Evolutionary conservation across 352 stramenopile species (phyloP).

Genomic region (Phytopythium cucurbitacearum): DNA sequence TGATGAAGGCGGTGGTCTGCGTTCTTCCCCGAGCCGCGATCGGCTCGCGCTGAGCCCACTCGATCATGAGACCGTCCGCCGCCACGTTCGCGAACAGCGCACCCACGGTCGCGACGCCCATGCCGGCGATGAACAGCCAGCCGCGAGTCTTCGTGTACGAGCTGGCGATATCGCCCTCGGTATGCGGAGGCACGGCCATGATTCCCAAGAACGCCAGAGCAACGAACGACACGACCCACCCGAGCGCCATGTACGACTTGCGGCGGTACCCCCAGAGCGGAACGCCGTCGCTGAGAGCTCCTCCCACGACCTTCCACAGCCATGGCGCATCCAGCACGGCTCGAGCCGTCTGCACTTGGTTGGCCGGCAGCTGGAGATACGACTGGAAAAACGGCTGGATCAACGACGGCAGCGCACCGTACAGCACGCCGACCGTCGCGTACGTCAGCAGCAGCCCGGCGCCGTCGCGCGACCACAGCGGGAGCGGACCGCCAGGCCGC

Average conservation of each 20-base stretch:
- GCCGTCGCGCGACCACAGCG: conserved; percentile 35
- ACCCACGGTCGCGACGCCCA: conserved; percentile 78
- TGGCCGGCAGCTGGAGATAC: conserved; percentile 63
- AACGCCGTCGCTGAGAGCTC: conserved; percentile 59
- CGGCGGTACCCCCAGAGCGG: conserved; percentile 53
- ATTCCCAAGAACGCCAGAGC: conserved; percentile 34
- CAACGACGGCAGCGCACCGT: conserved; percentile 54
- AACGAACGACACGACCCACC: conserved; percentile 40
- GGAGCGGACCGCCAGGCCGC: conserved; percentile 42
- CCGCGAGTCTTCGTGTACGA: conserved; percentile 15
- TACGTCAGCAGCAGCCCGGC: conserved; percentile 75
- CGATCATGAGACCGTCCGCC: conserved; percentile 76
- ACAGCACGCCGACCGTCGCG: conserved; percentile 54
- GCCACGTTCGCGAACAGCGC: conserved; percentile 87
- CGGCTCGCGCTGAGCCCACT: conserved; percentile 63
- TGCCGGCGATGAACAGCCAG: conserved; percentile 61
- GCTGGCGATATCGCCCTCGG: conserved; percentile 12
- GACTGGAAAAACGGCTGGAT: conserved; percentile 50
- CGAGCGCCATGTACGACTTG: conserved; percentile 64
- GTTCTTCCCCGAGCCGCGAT: conserved; percentile 44
- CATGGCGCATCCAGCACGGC: conserved; percentile 56
- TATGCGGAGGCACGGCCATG: conserved; percentile 8
- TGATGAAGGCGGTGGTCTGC: conserved; percentile 49
- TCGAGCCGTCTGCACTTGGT: conserved; percentile 44
- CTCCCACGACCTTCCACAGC: conserved; percentile 64